These are phyloP conservation scores for Cordyceps cicadae DNA, from an alignment of 2,329 filamentous ascomycete genomes.

Conservation along the genomic window DNA sequence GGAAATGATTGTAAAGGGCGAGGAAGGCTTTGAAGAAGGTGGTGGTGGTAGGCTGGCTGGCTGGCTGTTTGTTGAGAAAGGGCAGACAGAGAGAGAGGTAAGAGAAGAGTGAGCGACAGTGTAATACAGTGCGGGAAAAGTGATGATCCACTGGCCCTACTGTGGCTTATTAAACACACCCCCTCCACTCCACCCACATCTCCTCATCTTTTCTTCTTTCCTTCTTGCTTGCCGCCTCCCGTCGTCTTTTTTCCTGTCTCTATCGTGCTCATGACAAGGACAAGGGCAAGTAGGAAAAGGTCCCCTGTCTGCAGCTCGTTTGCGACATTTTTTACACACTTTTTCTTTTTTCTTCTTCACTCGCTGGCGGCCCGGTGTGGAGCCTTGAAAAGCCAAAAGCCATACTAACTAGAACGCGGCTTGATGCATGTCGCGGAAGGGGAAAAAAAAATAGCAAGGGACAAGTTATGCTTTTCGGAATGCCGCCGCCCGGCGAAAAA, in stretches of 20 bases:
- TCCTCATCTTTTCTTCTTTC: not conserved
- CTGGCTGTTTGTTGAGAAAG: not conserved
- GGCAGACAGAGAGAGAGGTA: not conserved
- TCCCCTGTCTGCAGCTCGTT: not conserved
- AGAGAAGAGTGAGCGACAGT: not conserved
- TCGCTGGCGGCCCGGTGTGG: not conserved
- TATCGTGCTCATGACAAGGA: not conserved
- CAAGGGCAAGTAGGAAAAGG: not conserved
- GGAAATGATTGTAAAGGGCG: not conserved
- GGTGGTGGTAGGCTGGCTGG: not conserved
- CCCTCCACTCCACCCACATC: not conserved
- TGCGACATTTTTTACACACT: conserved; percentile 1
- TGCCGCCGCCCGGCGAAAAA: not conserved
- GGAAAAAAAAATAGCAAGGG: not conserved
- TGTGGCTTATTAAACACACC: not conserved
- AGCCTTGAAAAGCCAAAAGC: not conserved
- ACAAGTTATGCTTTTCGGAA: not conserved
- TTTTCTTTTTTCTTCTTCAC: not conserved
- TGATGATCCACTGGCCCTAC: not conserved
- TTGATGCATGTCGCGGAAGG: not conserved
- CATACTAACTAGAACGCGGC: not conserved
- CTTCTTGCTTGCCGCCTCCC: not conserved
- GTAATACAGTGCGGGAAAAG: not conserved
- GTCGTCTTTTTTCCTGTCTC: conserved; percentile 5
- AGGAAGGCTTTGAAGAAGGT: not conserved